These are phyloP conservation scores for Cladosporium halotolerans DNA, from an alignment of 2,329 filamentous ascomycete species.

Conservation along the genomic window DNA sequence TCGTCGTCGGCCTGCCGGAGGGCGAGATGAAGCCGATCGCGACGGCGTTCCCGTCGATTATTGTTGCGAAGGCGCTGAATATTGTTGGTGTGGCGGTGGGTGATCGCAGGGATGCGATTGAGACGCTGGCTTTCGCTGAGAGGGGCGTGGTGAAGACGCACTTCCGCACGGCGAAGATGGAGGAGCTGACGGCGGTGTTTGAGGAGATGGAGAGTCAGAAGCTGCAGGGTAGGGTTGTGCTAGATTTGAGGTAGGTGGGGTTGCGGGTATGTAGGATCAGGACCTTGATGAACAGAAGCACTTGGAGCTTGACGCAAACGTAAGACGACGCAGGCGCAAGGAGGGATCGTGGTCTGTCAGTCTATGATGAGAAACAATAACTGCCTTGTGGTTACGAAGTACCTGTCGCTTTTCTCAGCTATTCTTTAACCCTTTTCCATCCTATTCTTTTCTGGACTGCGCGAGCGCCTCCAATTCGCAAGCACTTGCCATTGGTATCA, in stretches of 20 bases:
- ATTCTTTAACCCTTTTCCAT: too few species aligned
- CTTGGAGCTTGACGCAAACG: too few species aligned
- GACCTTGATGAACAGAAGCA: too few species aligned
- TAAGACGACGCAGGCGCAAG: too few species aligned
- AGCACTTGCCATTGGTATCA: too few species aligned
- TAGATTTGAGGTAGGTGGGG: slow-evolving; percentile 33
- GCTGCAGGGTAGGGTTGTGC: slow-evolving; percentile 42
- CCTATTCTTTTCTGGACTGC: too few species aligned
- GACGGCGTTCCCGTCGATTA: slow-evolving; percentile 33
- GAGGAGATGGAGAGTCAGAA: slow-evolving; percentile 41
- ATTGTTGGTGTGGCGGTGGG: slow-evolving; percentile 44
- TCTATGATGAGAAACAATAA: too few species aligned
- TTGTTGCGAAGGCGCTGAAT: slow-evolving; percentile 38
- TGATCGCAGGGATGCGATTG: slow-evolving; percentile 42
- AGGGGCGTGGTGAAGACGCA: slow-evolving; percentile 44
- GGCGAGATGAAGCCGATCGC: slow-evolving; percentile 41
- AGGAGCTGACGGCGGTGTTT: slow-evolving; percentile 41
- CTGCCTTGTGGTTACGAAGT: too few species aligned
- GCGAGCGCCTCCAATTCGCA: too few species aligned
- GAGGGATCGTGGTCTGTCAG: too few species aligned
- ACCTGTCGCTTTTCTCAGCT: too few species aligned
- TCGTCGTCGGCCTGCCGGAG: slow-evolving; percentile 44
- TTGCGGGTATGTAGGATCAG: background rate
- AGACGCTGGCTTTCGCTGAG: slow-evolving; percentile 42
- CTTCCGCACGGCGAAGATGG: slow-evolving; percentile 41